Base-by-base conservation (phyloP, 148 eudicot species). In the Vaccinium corymbosum region DNA sequence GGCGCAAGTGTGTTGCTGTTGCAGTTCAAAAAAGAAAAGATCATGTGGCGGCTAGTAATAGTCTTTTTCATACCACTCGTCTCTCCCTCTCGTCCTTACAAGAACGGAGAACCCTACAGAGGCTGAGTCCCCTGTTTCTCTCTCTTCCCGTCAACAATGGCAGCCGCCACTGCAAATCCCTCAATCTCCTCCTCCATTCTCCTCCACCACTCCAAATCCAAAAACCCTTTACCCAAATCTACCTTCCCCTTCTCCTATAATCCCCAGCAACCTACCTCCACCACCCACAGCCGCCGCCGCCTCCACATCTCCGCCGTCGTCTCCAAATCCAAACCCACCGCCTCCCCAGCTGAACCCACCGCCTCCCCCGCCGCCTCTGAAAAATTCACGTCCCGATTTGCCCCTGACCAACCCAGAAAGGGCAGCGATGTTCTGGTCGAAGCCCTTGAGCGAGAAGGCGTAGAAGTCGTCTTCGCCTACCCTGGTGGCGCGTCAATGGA, bases 401-500 rank as follows among this genome's bases (percentile, higher is more conserved):
- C 91, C 89, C 74, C 87, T 22, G 46, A 42, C 46, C 46, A 42
- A 42, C 46, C 46, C 46, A 42, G 46, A 42, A 42, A 42, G 46
- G 46, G 98, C 19, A 53, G 84, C 83, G 98, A 95, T 59, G 91
- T 94, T 35, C 91, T 95, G 7, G 98, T 95, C 3, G 98, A 95
- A 53, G 98, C 98, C 13, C 91, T 95, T 0, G 98, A 95, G 76
- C 85, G 98, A 0, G 94, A 95, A 55, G 98, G 96, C 0, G 98
- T 95, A 16, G 87, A 89, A 1, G 55, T 84, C 27, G 98, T 95
- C 8, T 95, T 95, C 81, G 98, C 98, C 4, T 95, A 95, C 87
- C 98, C 98, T 0, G 98, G 98, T 0, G 98, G 98, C 12, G 98
- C 98, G 0, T 94, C 98, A 0, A 81, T 95, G 94, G 98, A 95